Base-by-base conservation (phyloP, 2,329 filamentous ascomycete species). In the Graphilbum ipis-grandicollis region DNA sequence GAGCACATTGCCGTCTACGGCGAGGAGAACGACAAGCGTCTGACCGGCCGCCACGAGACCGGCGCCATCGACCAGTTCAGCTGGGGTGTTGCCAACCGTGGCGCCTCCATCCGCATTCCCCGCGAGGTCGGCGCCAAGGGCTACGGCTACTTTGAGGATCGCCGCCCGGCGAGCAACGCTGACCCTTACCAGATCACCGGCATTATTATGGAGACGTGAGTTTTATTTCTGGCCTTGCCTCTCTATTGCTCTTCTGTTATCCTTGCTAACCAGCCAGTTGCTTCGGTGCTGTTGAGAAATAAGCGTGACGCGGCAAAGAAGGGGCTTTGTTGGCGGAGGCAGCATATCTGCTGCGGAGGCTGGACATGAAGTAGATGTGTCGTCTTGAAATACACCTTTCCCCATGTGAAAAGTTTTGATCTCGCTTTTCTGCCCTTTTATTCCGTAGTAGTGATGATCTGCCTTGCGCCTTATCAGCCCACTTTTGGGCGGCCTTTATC, bases 61-160 rank as follows among this genome's bases (percentile, higher is more conserved):
- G 86, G 86, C 33, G 74, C 69, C 50, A 94, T 93, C 53, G 88
- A 98, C 55, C 72, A 79, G 57, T 98, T 98, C 73, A 76, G 75
- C 49, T 96, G 78, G 60, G 88, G 90, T 55, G 78, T 96, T 43
- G 90, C 90, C 58, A 88, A 96, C 77, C 85, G 90, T 62, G 90
- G 88, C 53, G 79, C 82, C 41, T 92, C 81, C 29, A 86, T 96
- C 52, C 83, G 90, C 58, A 90, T 98, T 39, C 51, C 52, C 33
- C 45, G 52, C 15, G 71, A 79, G 50, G 73, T 71, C 53, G 82
- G 75, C 38, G 76, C 74, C 52, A 78, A 86, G 56, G 77, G 80
- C 62, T 86, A 81, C 63, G 82, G 82, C 45, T 55, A 55, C 50
- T 54, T 55, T 28, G 52, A 55, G 47, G 72, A 77, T 47, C 65